Evolutionary conservation across 176 grass and related monocot genomes (phyloP), one percentile per base, ranked within the genome.

Genomic region (Aechmea fasciata): DNA sequence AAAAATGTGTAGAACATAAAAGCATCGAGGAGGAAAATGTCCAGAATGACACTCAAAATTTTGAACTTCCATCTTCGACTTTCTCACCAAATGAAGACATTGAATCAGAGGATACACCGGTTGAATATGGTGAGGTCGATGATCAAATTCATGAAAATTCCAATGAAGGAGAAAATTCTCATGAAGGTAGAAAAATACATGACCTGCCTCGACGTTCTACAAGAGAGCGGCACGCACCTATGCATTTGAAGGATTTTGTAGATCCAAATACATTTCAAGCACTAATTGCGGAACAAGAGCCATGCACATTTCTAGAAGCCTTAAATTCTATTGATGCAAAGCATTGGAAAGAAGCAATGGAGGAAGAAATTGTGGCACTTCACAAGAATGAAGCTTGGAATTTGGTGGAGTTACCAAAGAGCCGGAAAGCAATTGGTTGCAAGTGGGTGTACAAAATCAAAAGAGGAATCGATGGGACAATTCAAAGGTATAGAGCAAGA

Each of bases 361-460:
- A 63, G 49, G 52, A 73, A 57, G 70, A 54, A 54, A 57, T 54
- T 14, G 11, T 9, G 13, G 55, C 52, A n/a, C 64, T 74, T 10
- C 22, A 47, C 19, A 54, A 74, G 15, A 74, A 74, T 13, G 14
- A 74, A 6, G 63, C 71, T 5, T 74, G 13, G 48, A 29, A 74
- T 6, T 13, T 74, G 18, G 53, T 64, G 3, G 15, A 74, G 51
- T 48, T 64, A 15, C 70, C 70, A 33, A 57, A 57, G 1, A 20
- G 50, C 10, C 57, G 61, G 1, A 57, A 17, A 15, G 51, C 17
- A 12, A 11, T 73, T 3, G 29, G 59, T 0, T 48, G 15, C 47
- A 73, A 73, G 20, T 73, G 70, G 70, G 51, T 73, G 11, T 73
- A 28, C 61, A 19, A n/a, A 17, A 26, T 26, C 25, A 73, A 73